Percentiles rank a stretch among this genome's conserved stretches.
Conservation (phyloP, 768 basidiomycete species). For the Macrocybe gigantea region DNA sequence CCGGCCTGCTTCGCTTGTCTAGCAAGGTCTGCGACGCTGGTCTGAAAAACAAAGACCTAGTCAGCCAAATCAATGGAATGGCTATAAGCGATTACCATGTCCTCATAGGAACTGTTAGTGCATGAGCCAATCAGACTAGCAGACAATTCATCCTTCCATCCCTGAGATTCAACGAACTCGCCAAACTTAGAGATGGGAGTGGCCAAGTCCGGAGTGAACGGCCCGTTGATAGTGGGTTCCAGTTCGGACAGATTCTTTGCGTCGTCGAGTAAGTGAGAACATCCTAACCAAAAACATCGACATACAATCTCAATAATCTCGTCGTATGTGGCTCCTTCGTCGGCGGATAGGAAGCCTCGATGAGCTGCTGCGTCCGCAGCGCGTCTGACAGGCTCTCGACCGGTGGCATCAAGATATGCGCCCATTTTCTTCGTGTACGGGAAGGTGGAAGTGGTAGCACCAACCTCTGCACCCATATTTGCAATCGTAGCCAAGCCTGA, state of each 20-base stretch:
- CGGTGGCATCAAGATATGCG: constrained; percentile 84
- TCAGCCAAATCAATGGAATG: neutral
- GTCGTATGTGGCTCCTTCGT: constrained; percentile 89
- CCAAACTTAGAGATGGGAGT: constrained; percentile 91
- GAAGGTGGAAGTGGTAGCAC: constrained; percentile 98
- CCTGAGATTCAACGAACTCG: constrained; percentile 70
- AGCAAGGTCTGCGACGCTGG: constrained; percentile 87
- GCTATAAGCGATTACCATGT: constrained; percentile 54
- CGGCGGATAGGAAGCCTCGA: constrained; percentile 74
- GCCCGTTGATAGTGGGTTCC: constrained; percentile 93
- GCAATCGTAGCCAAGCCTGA: constrained; percentile 88
- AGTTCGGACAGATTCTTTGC: constrained; percentile 78
- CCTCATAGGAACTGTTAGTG: constrained; percentile 97
- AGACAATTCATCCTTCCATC: constrained; percentile 91
- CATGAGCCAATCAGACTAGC: constrained; percentile 97
- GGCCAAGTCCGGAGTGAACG: constrained; percentile 95
- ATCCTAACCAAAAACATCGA: constrained; percentile 1
- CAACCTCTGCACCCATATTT: constrained; percentile 99
- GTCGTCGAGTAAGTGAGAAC: constrained; percentile 2
- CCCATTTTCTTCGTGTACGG: constrained; percentile 92
- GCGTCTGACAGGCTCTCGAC: constrained; percentile 76
- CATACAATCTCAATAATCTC: constrained; percentile 90
- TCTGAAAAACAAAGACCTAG: constrained; percentile 37
- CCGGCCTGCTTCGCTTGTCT: constrained; percentile 84
- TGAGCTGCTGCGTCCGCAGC: constrained; percentile 83